Base-by-base conservation (phyloP, 768 basidiomycete species). In the Pleurotus tuoliensis region DNA sequence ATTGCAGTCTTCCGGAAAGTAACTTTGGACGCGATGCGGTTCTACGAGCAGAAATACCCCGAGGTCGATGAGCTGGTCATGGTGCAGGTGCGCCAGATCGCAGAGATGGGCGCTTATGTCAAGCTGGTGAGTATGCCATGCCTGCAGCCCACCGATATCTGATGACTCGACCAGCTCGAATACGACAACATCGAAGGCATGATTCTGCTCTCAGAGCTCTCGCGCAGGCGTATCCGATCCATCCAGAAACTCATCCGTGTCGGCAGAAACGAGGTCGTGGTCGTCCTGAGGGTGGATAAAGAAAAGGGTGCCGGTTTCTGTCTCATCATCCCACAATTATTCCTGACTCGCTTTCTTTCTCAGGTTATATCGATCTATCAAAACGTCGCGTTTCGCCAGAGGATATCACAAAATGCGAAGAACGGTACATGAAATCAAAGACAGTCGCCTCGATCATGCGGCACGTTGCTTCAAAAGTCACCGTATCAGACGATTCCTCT, bases 171-270 rank as follows among this genome's bases (percentile, higher is more conserved):
- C 38, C 63, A 97, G 95, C 88, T 98, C 64, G 96, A 98, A 73
- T 98, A 99, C 67, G 96, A 99, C 71, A 95, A 95, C 69, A 97
- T 95, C 52, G 97, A 99, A 71, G 97, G 97, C 62, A 99, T 99
- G 97, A 99, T 99, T 63, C 75, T 98, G 11, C 86, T 99, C n/a
- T 97, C 97, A 2, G 97, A 98, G 69, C 87, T 99, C 2, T 98
- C 95, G 4, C 77, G 97, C 64, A 81, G 97, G 65, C 96, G 96
- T 66, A 99, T 99, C 66, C 75, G 96, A 63, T 95, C 92, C 5
- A 97, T 99, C 27, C 96, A 98, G 71, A 99, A 98, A 71, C 83
- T 99, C 57, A 99, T 99, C 70, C 81, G 95, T 37, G 94, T 98
- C 6, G 97, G 97, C 18, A 82, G 97, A 65, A 99, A 99, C 70